Base-by-base conservation (phyloP, 148 eudicot species). In the Euryodendron excelsum region DNA sequence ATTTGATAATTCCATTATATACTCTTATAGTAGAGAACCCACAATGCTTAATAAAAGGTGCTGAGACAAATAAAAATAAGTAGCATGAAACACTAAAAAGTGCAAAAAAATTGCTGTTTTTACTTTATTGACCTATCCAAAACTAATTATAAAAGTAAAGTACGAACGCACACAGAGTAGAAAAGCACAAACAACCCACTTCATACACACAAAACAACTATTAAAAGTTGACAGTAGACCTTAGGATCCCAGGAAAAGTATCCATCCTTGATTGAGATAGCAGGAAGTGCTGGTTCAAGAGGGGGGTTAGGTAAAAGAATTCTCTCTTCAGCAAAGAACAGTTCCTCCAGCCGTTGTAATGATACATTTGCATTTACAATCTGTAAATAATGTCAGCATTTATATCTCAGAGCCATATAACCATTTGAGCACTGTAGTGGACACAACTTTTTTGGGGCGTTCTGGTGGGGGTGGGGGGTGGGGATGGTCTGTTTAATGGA, bases 361-460 rank as follows among this genome's bases (percentile, higher is more conserved):
- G 92, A 89, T 64, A 89, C 89, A 87, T 89, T 87, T 73, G 82
- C 81, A 87, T 84, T 89, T 31, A 85, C 92, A 53, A 82, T 90
- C 92, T 89, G 84, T 70, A 71, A 75, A 37, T 4, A n/a, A 21
- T 18, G 47, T 59, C 75, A 76, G 15, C 47, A 36, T 61, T 64
- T 28, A 58, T 53, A 41, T 41, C 0, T 41, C 8, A 41, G 3
- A 41, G 45, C 45, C 5, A 41, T 5, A 41, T 9, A 4, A 9
- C 7, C 45, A 41, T 9, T 41, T 41, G 45, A 41, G 45, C 45
- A 41, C 6, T 41, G 9, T 9, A 4, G 7, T 3, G 4, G 9
- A 41, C 45, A 41, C n/a, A n/a, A n/a, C n/a, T n/a, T n/a, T n/a
- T n/a, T n/a, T n/a, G n/a, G n/a, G n/a, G n/a, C n/a, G n/a, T n/a